Evolutionary conservation across 371 early-diverging fungal species (phyloP), one percentile per base, ranked within the genome.

Genomic region (Choanephora cucurbitarum): DNA sequence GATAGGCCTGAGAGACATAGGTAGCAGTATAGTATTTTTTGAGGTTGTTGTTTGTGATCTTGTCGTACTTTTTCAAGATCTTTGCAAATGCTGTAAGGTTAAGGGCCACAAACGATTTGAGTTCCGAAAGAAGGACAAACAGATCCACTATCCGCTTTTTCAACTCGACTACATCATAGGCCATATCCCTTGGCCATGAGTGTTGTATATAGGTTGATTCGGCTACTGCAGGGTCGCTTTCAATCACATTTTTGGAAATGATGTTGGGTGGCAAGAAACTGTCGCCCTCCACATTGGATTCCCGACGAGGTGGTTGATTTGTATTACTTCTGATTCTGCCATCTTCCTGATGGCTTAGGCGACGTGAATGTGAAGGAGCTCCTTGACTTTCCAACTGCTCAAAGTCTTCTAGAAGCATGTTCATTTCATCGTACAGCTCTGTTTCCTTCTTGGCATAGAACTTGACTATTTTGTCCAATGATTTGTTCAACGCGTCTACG

Each of bases 51-150:
- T 79, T 71, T 6, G 91, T 88, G 32, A 91, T 90, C 71, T 97
- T 98, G 78, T 98, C 98, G 62, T 90, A 95, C 73, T 98, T 97
- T 70, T 97, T 97, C 18, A 98, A 73, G 57, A 97, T 93, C 70
- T 96, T 99, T 60, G 88, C 80, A 75, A 98, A 98, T 4, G 97
- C 97, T 0, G 96, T 97, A 57, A 86, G 75, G 81, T 99, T 98
- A 41, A 98, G 84, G 40, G 93, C 89, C 14, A 89, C 90, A 69
- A 91, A 99, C 2, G 94, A 88, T 49, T 92, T 89, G 10, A 97
- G 77, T 58, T 95, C 95, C 23, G 87, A 86, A 1, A 96, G 65
- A 44, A 85, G 64, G 15, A 93, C 90, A 68, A 88, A 93, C 42
- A 91, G 74, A 58, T 92, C 87, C 43, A 84, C 69, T 4, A 66